Base-by-base conservation (phyloP, 1,284 basidiomycete species). In the Ustanciosporium gigantosporum region DNA sequence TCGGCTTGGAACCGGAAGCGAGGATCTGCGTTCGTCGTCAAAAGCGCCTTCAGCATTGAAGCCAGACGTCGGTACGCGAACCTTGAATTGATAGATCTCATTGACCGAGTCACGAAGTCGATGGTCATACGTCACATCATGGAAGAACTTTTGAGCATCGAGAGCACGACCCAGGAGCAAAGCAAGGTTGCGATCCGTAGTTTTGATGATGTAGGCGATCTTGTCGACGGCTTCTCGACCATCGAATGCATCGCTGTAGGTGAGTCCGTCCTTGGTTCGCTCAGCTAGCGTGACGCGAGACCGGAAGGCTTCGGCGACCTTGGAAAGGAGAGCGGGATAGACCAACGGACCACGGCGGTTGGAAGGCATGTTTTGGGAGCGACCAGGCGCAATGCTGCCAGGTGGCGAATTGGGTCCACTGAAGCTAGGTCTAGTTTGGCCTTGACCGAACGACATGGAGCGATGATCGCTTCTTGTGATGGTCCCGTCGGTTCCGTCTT, bases 111-210 rank as follows among this genome's bases (percentile, higher is more conserved):
- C 95, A 40, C 95, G 83, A 58, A 99, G 78, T 13, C 94, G 87
- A 79, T 98, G 95, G 74, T 97, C 93, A 77, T 98, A 99, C 6
- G 94, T 96, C 62, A 98, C 95, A 73, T 97, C 95, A 78, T 99
- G 95, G 79, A 98, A 98, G 81, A 94, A 97, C 81, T 97, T 98
- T 81, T 98, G 95, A 13, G 92, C 89, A 76, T 98, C 95, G 46
- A 99, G 82, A 5, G 94, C 92, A 38, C 95, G 85, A 13, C 95
- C 95, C 9, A 98, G 84, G 3, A 99, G 82, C 36, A 98, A 81
- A 4, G 95, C 95, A 19, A 99, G 84, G 78, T 96, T 97, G 16
- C 95, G 85, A 79, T 99, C 95, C 5, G 91, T 91, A 3, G 94
- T 98, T 80, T 93, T 94, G 83, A 97, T 96, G 79, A 98, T 94